Evolutionary conservation across 2,329 filamentous ascomycete genomes (phyloP), one percentile per base, ranked within the genome.

Genomic region (Sphaerostilbella broomeana): DNA sequence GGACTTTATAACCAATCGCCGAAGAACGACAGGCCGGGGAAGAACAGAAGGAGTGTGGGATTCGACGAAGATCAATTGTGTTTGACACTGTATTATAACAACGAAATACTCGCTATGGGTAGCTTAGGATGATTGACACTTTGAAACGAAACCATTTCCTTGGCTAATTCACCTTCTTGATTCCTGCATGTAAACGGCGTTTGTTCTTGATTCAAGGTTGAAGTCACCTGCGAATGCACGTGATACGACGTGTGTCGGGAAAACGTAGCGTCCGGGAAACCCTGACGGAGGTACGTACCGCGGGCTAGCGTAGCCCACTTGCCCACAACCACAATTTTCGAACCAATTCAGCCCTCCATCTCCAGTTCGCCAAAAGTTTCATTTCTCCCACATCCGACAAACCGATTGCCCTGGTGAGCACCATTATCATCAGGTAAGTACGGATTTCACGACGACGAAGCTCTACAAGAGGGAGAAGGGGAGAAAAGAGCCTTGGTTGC

Each of bases 381-480:
- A 54, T 48, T 57, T 49, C 49, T 60, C 55, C 51, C 55, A 62
- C 55, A 61, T 55, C 54, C 57, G 59, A 51, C 62, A 62, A 65
- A 55, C 57, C 62, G 65, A 69, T 68, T 69, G 64, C 63, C 56
- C 64, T 67, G 66, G 64, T 70, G 65, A 69, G 51, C 62, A 56
- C 55, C 55, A 54, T 49, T 60, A 58, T 63, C 66, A 69, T 67
- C 67, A 70, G 67, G 67, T 70, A 50, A 68, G 67, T 67, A 54
- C 29, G 27, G 25, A 11, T 22, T 7, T 5, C 16, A 17, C 24
- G 31, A 26, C 12, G 17, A 26, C 11, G 35, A 24, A 22, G 8
- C 20, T 38, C 17, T 16, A 25, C 35, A 35, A 21, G 22, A 38
- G 25, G 31, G 18, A 12, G 10, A 18, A 29, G 13, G n/a, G 18